A percentile compares a stretch with the other conserved stretches of the same genome.
These are phyloP conservation scores for Daldinia grandis DNA, from an alignment of 495 filamentous ascomycete genomes.

Conservation along the genomic window DNA sequence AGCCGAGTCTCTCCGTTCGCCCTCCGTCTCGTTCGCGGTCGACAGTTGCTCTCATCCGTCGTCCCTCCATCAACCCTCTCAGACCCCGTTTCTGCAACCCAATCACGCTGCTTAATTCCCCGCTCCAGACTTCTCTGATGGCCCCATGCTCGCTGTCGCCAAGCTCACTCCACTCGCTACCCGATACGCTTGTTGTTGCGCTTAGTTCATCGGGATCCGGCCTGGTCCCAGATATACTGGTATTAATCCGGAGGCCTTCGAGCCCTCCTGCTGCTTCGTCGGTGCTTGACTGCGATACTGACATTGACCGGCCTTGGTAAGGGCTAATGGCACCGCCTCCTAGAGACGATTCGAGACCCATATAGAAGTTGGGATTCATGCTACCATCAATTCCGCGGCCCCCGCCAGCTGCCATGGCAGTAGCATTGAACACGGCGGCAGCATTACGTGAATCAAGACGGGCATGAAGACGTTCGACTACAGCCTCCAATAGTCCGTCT, in stretches of 20 bases:
- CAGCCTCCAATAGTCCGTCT: slow-evolving; percentile 89
- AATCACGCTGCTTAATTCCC: slow-evolving; percentile 91
- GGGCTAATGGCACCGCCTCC: slow-evolving; percentile 26
- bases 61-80: slow-evolving; percentile 93
- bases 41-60: slow-evolving; percentile 72
- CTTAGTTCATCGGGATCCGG: slow-evolving; percentile 59
- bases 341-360: slow-evolving; percentile 29
- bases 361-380: slow-evolving; percentile 59
- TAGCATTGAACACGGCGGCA: slow-evolving; percentile 96
- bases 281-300: slow-evolving; percentile 36
- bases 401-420: slow-evolving; percentile 96
- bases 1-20: slow-evolving; percentile 35
- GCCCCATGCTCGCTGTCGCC: slow-evolving; percentile 50
- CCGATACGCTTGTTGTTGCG: slow-evolving; percentile 56
- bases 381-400: slow-evolving; percentile 72
- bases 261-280: slow-evolving; percentile 32
- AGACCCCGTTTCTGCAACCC: slow-evolving; percentile 93
- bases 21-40: slow-evolving; percentile 46
- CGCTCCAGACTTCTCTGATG: slow-evolving; percentile 74
- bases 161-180: slow-evolving; percentile 59
- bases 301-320: slow-evolving; percentile 33
- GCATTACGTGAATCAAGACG: slow-evolving; percentile 92
- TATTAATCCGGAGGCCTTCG: slow-evolving; percentile 52
- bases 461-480: slow-evolving; percentile 89
- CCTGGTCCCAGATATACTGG: slow-evolving; percentile 46